Conservation (phyloP, 345 rosid genomes). For the Balakata baccata region DNA sequence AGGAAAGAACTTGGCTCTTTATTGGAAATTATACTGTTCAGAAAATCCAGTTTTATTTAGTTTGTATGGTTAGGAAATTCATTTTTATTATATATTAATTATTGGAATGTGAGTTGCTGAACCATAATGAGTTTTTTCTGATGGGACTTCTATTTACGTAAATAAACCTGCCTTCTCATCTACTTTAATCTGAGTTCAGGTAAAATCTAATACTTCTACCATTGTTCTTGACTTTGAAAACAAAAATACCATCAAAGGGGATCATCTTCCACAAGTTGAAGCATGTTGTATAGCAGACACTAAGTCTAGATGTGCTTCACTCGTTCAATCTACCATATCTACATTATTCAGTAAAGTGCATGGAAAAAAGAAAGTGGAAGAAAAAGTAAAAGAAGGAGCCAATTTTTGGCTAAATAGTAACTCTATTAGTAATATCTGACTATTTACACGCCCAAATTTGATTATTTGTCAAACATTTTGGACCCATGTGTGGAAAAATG, state of each 20-base stretch:
- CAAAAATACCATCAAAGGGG: constrained; percentile 19
- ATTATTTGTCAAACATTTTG: not conserved
- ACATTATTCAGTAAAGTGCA: constrained; percentile 56
- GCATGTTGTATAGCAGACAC: constrained; percentile 23
- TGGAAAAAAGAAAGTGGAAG: constrained; percentile 36
- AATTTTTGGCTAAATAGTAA: not conserved
- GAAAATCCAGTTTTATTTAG: constrained; percentile 20
- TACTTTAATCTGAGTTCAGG: constrained; percentile 21
- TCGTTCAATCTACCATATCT: constrained; percentile 75
- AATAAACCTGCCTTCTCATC: constrained; percentile 4
- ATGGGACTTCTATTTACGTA: not conserved
- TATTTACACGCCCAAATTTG: too few relatives aligned
- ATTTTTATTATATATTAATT: not conserved
- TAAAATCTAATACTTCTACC: constrained; percentile 26
- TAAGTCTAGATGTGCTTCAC: constrained; percentile 43
- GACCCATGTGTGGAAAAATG: not conserved
- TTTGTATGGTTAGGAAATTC: constrained; percentile 5
- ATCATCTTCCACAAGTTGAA: constrained; percentile 18
- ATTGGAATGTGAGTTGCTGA: not conserved
- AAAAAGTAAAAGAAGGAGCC: constrained; percentile 43
- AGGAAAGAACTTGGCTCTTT: constrained; percentile 25
- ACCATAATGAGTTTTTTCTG: not conserved
- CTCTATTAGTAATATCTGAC: not conserved
- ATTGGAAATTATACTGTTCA: constrained; percentile 14
- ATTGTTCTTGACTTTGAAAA: constrained; percentile 21